These are phyloP conservation scores for Stachybotrys chartarum DNA, from an alignment of 2,329 filamentous ascomycete species.

Conservation along the genomic window DNA sequence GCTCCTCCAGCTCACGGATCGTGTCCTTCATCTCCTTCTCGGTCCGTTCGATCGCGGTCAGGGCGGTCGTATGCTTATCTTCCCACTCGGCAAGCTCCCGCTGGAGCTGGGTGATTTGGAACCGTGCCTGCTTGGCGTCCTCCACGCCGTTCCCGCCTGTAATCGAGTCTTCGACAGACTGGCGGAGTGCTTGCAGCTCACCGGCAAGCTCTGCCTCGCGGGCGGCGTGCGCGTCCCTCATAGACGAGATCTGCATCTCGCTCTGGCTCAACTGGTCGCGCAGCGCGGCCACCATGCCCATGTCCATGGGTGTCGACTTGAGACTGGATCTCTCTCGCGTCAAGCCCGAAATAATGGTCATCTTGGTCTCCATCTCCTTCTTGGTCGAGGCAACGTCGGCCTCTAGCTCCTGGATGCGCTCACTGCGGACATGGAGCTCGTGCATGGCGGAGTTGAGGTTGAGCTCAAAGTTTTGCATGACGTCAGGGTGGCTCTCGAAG, in stretches of 20 bases:
- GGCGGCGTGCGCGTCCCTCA: conserved; percentile 64
- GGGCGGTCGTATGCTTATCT: conserved; percentile 61
- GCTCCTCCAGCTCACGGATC: conserved; percentile 63
- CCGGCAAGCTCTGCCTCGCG: conserved; percentile 68
- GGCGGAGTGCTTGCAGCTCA: conserved; percentile 63
- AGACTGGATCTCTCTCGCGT: conserved; percentile 89
- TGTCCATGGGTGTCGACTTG: conserved; percentile 78
- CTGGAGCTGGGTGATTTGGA: conserved; percentile 58
- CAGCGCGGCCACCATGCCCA: conserved; percentile 80
- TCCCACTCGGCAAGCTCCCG: conserved; percentile 70
- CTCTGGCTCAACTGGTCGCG: conserved; percentile 83
- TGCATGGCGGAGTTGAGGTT: conserved; percentile 90
- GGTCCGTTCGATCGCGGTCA: conserved; percentile 64
- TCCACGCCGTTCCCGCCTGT: background rate
- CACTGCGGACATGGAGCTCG: conserved; percentile 78
- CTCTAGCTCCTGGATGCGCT: conserved; percentile 86
- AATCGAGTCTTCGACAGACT: conserved; percentile 37
- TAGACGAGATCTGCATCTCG: conserved; percentile 68
- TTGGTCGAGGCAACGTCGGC: conserved; percentile 73
- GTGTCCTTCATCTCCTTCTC: conserved; percentile 67
- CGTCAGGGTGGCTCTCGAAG: conserved; percentile 73
- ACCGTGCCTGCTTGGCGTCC: conserved; percentile 30
- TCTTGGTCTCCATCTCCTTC: conserved; percentile 96
- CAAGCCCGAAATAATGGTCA: conserved; percentile 88
- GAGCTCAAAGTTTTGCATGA: conserved; percentile 86